Evolutionary conservation across 139 green algal species (phyloP), one percentile per base, ranked within the genome.

Genomic region (Nannochloris sp.): DNA sequence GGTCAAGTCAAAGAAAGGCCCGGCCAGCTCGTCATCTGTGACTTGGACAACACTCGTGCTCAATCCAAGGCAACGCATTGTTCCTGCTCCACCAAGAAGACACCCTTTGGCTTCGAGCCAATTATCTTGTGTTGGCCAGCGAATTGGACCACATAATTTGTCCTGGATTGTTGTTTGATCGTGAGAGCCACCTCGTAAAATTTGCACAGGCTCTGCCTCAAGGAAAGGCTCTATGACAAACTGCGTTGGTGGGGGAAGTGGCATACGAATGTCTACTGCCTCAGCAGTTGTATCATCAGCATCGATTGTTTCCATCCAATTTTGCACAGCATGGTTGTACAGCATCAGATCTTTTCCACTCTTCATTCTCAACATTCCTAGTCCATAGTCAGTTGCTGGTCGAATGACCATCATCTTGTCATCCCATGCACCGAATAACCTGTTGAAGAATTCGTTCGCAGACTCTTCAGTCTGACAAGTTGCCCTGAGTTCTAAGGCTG

Each of bases 51-150:
- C 64, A 18, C n/a, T 24, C 19, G 61, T 48, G 5, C 24, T 61
- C 53, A 67, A 61, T 4, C 63, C 63, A 61, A 76, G 60, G 63
- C 63, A 72, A 3, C 55, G 36, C 70, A 76, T 72, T 36, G 23
- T 34, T 8, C 64, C 64, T 24, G 27, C 29, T 16, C 25, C 57
- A 5, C 70, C 70, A 40, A 72, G 19, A 48, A 76, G n/a, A 27
- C 51, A 49, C 2, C 61, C 70, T 15, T 9, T 25, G n/a, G 70
- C 70, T 8, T 51, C 48, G 49, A 76, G 23, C 69, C 69, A 76
- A 44, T 57, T 57, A 49, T 54, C 55, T 21, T 56, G 57, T 11
- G 36, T 24, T 19, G 34, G 44, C 70, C 70, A 76, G 62, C 59
- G 3, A 19, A 61, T 46, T 16, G 27, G 27, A 6, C 15, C 24